Base-by-base conservation (phyloP, 768 basidiomycete genomes). In the Roridomyces roridus region DNA sequence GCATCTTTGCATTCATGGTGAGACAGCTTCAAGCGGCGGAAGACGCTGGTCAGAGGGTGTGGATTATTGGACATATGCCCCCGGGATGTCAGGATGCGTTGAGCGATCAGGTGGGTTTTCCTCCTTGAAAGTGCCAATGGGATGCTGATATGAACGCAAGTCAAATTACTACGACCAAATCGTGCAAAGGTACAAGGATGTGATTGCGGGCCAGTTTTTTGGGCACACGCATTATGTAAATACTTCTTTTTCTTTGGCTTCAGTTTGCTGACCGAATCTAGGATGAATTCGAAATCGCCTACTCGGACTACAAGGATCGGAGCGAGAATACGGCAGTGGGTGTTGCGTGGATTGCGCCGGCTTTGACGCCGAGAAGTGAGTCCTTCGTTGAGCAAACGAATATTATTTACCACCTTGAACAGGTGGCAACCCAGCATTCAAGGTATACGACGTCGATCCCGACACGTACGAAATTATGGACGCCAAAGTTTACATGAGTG, bases 391-490 rank as follows among this genome's bases (percentile, higher is more conserved):
- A 15, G 34, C 10, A 25, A 21, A 10, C 40, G 31, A 8, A 18
- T 5, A 34, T 52, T 14, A 17, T 21, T 43, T 12, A 28, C 10
- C 54, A 46, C 15, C 21, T 12, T 14, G 25, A 26, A 18, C 51
- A 86, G 84, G 74, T 53, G 82, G 77, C 29, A 85, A 84, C 61
- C 84, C 79, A 3, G 80, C 79, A 12, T 86, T 81, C 73, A 81
- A 82, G 47, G 68, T 86, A 0, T 87, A 87, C 65, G 85, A 87
- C 47, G 72, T 88, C 24, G 87, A 88, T 63, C 84, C 85, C 3
- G 85, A 85, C 55, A 86, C 85, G 8, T 87, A 81, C 60, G 87
- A 87, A 62, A 68, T 88, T 45, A 83, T 87, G 80, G 85, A 88
- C 58, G 71, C 77, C 5, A 73, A 74, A 12, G 81, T 80, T 0